Base-by-base conservation (phyloP, 192 early-diverging fungal genomes). In the Paraglomus occultum region DNA sequence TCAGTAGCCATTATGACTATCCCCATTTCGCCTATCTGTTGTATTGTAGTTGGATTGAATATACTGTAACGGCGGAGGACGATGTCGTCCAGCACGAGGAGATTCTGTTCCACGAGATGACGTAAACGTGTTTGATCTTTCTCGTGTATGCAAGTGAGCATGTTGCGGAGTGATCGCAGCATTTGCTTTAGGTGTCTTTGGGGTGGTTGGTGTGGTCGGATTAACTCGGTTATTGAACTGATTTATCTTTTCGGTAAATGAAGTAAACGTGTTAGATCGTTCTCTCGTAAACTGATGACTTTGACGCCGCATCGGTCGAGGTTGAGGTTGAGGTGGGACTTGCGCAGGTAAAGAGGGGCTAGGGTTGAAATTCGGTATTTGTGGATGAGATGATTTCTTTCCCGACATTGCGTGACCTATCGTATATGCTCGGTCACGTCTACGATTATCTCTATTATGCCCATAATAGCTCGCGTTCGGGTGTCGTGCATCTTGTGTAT, bases 261-360 rank as follows among this genome's bases (percentile, higher is more conserved):
- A 48, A 39, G 61, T 66, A 15, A 51, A 66, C 22, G 64, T 66
- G 18, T 66, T 11, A 15, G 64, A 66, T 8, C 64, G 48, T 43
- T 51, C 64, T n/a, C 64, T 14, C 18, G n/a, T 42, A 14, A 18
- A 0, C 49, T 51, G 50, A 22, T 18, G 40, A 47, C 20, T 10
- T 64, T 64, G 62, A 12, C 62, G 42, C 45, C 23, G 8, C 1
- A 22, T 12, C 11, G 31, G 62, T 43, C 23, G 23, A 49, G 23
- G 10, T 31, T 49, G 23, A 40, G 53, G 53, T 23, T 55, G 17
- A 12, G 20, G 17, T 9, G 9, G 9, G 49, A 17, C 62, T 3
- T 64, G 12, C 62, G 45, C 17, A 8, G 5, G 10, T 2, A 8
- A 9, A 7, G 22, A n/a, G 49, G 40, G 22, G 8, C 22, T 20